phyloP scores from a whole-genome alignment of 2,329 filamentous ascomycete genomes.

The Sclerotinia trifoliorum region DNA sequence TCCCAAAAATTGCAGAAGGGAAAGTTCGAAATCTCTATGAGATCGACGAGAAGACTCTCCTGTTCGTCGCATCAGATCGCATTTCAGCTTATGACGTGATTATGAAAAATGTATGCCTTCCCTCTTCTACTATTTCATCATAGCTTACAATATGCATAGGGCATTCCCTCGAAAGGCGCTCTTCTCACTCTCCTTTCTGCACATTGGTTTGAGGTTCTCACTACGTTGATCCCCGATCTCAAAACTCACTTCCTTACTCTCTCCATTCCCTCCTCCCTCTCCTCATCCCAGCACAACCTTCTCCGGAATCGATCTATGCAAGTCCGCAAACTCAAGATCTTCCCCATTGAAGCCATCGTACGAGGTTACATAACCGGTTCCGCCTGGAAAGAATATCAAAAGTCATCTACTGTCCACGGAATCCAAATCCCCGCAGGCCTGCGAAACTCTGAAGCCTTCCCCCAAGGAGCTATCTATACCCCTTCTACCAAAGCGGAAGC shows the following conservation, averaged over 20 bases:
- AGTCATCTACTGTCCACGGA: slow-evolving; percentile 63
- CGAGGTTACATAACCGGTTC: slow-evolving; percentile 73
- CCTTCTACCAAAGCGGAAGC: slow-evolving; percentile 67
- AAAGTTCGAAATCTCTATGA: slow-evolving; percentile 84
- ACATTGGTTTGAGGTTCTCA: slow-evolving; percentile 66
- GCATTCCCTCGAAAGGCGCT: slow-evolving; percentile 65
- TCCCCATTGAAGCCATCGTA: slow-evolving; percentile 70
- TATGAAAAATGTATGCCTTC: slow-evolving; percentile 68
- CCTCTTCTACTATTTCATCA: slow-evolving; percentile 40
- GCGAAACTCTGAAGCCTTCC: slow-evolving; percentile 60
- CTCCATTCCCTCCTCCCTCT: slow-evolving; percentile 52
- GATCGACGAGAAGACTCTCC: slow-evolving; percentile 66
- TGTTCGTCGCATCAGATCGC: slow-evolving; percentile 84
- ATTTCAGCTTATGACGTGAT: slow-evolving; percentile 96
- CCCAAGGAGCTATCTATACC: slow-evolving; percentile 61
- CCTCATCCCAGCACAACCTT: slow-evolving; percentile 44
- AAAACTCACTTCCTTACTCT: slow-evolving; percentile 63
- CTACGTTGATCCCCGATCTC: slow-evolving; percentile 54
- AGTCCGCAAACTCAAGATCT: slow-evolving; percentile 61
- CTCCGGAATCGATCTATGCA: slow-evolving; percentile 61
- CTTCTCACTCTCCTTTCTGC: slow-evolving; percentile 66
- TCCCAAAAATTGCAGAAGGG: slow-evolving; percentile 36
- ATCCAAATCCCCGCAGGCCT: slow-evolving; percentile 58
- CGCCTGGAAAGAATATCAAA: slow-evolving; percentile 67
- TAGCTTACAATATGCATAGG: slow-evolving; percentile 45